Conservation (phyloP, 495 filamentous ascomycete species). For the Aspergillus steynii region DNA sequence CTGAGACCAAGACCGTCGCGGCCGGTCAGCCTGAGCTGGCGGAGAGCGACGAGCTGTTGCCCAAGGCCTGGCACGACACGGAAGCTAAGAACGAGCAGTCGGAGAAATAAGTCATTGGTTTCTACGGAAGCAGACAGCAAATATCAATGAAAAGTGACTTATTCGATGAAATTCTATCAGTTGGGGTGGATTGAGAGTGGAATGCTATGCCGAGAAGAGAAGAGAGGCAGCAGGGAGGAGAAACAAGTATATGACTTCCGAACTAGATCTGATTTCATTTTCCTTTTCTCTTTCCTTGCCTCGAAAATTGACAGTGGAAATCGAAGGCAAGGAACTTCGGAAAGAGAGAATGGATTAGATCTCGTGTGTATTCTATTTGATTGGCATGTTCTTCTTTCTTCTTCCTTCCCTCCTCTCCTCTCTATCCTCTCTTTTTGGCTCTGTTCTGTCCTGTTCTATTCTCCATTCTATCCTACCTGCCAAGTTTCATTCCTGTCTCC, state of each 20-base stretch:
- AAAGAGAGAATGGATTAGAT: too few relatives aligned
- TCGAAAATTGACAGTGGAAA: too few relatives aligned
- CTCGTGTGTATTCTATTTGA: not conserved
- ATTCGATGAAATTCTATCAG: not conserved
- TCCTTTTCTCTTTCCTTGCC: not conserved
- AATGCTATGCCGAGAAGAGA: too few relatives aligned
- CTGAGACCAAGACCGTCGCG: constrained; percentile 25
- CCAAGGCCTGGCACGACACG: constrained; percentile 54
- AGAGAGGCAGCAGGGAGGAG: too few relatives aligned
- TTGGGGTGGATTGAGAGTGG: too few relatives aligned
- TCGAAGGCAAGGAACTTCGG: too few relatives aligned
- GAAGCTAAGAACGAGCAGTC: constrained; percentile 33
- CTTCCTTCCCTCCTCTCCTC: too few relatives aligned
- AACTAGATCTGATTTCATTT: not conserved
- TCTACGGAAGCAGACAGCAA: not conserved
- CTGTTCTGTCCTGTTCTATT: not conserved
- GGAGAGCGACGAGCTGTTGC: constrained; percentile 47
- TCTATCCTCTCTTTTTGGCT: not conserved
- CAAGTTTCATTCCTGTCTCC: constrained; percentile 23
- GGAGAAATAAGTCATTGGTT: constrained; percentile 26
- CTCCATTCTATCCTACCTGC: constrained; percentile 7
- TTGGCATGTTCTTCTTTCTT: not conserved
- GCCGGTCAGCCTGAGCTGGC: constrained; percentile 24
- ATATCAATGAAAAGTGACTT: not conserved
- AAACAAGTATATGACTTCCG: not conserved